Base-by-base conservation (phyloP, 768 basidiomycete genomes). In the Lentinula sp. region DNA sequence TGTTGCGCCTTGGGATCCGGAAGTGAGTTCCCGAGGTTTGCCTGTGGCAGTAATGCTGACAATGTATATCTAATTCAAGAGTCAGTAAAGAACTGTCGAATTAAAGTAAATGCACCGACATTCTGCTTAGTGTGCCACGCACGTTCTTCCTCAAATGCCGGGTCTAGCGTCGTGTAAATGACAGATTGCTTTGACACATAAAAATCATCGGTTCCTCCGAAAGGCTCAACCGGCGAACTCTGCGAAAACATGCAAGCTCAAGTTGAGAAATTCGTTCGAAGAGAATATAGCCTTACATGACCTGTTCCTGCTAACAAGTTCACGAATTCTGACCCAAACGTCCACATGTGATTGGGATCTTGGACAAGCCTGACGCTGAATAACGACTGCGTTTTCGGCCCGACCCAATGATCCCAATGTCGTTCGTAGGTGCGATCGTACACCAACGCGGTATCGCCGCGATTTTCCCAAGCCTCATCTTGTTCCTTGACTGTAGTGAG, bases 111-210 rank as follows among this genome's bases (percentile, higher is more conserved):
- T 43, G 36, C 68, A 45, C 72, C 35, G 43, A 95, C 89, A 66
- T 95, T 87, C 69, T 93, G 90, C 66, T 91, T 92, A 1, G 96
- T 98, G 73, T 98, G 95, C 80, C 80, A 86, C 0, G 95, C 90
- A 46, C 36, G 42, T 20, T 37, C 45, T 20, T 83, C 79, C 12
- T 85, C 85, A 16, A 95, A 80, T 58, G 79, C 67, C 1, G 92
- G 89, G 66, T 96, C 91, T 69, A 95, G 95, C 57, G 93, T 79
- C 5, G 93, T 93, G 69, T 96, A 91, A 39, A 93, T 80, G 59
- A 98, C 82, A 60, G 87, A 79, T 10, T 78, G 77, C 2, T 75
- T 69, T 4, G 88, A 90, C 33, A 92, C 79, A 68, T 91, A 87
- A 68, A 91, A 91, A 74, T 95, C 88, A 62, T 88, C 86, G 1